These are phyloP conservation scores for Senna siamea DNA, from an alignment of 306 rosid species.

Conservation along the genomic window DNA sequence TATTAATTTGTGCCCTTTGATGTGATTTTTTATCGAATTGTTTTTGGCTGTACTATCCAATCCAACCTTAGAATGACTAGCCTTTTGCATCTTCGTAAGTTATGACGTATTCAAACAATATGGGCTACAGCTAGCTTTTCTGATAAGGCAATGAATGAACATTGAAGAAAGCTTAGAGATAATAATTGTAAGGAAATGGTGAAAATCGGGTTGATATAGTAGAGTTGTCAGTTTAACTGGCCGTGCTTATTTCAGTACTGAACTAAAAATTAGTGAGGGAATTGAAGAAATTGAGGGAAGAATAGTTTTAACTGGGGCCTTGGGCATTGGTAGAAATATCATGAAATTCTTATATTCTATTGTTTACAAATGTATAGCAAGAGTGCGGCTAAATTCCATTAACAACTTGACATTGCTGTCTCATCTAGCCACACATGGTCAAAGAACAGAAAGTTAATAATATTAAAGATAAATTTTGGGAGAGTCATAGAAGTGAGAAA, in stretches of 20 bases:
- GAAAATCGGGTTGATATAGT: neutral
- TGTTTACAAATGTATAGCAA: neutral
- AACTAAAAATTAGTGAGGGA: neutral
- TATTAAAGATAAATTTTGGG: constrained; percentile 14
- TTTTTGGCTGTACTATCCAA: neutral
- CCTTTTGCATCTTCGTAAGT: neutral
- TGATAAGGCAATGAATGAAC: neutral
- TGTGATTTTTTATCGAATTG: neutral
- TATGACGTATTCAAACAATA: neutral
- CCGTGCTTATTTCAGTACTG: neutral
- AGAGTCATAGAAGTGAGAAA: neutral
- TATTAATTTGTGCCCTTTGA: neutral
- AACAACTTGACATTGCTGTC: constrained; percentile 11
- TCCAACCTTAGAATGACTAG: neutral
- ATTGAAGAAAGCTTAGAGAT: neutral
- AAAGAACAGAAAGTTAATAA: neutral
- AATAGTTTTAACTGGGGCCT: constrained; percentile 1
- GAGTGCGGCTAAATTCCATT: neutral
- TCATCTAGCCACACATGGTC: constrained; percentile 12
- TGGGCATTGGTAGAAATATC: constrained; percentile 15
- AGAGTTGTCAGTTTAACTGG: neutral
- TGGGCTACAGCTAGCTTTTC: neutral
- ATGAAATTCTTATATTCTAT: constrained; percentile 6
- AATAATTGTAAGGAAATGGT: neutral
- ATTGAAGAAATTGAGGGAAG: constrained; percentile 14